Evolutionary conservation across 2,329 filamentous ascomycete genomes (phyloP), one percentile per base, ranked within the genome.

Genomic region (Emergomyces pasteurianus): DNA sequence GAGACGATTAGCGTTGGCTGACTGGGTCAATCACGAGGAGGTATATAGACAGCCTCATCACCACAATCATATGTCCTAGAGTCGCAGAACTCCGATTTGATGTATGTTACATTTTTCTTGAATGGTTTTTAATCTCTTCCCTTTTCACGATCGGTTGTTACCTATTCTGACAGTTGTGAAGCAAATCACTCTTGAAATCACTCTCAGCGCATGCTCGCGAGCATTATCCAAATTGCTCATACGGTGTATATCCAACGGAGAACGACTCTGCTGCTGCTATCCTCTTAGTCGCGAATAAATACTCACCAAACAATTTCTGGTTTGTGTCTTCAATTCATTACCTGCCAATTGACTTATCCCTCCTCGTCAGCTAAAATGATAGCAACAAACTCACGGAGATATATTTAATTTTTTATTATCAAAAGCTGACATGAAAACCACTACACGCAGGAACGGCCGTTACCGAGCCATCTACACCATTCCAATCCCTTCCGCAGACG

Each of bases 261-360:
- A 80, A 87, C 65, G 89, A 92, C 73, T 83, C 83, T 34, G 85
- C 86, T 68, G 76, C 97, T 63, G 90, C 91, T 55, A 80, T 96
- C 65, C 76, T 95, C 60, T 85, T 96, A 58, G 92, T 96, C 56
- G 89, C 92, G 61, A 96, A 94, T 80, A 96, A 96, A 76, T 97
- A 97, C 80, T 95, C 89, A 69, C 94, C 95, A 8, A 90, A 92
- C 73, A 99, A 99, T 81, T 99, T 91, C 81, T 97, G 94, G 91
- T 91, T 78, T 49, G 77, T 43, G 9, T 26, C 16, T 7, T 36
- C 12, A 34, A 54, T 34, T 23, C 31, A 21, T 34, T 56, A 21
- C 60, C 26, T 52, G 26, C 16, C 67, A 49, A 62, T 23, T 34
- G 9, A 50, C 56, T n/a, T n/a, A 53, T 53, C n/a, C 21, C 23